These are phyloP conservation scores for Sodiomyces alkalinus DNA, from an alignment of 2,329 filamentous ascomycete species.

Conservation along the genomic window DNA sequence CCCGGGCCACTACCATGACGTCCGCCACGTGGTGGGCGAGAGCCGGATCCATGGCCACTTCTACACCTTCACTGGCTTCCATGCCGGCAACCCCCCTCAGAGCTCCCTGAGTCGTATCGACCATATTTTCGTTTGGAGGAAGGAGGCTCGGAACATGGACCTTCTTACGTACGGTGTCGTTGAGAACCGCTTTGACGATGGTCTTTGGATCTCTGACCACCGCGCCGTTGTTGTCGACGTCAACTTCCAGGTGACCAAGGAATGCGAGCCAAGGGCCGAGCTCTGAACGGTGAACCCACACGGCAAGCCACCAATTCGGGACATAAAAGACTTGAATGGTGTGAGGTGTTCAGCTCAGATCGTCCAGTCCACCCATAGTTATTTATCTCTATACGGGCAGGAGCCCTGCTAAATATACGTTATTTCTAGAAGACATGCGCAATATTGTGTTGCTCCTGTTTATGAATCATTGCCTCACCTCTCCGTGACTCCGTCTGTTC, in stretches of 20 bases:
- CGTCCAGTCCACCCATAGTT: too few species aligned
- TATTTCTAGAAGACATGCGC: too few species aligned
- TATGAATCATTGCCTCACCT: not conserved
- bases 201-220: conserved; percentile 17
- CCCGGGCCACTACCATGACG: conserved; percentile 11
- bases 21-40: conserved; percentile 10
- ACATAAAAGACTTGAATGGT: too few species aligned
- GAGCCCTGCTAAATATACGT: too few species aligned
- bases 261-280: too few species aligned
- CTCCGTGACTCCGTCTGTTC: too few species aligned
- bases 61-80: conserved; percentile 17
- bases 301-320: too few species aligned
- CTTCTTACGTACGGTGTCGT: conserved; percentile 13
- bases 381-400: too few species aligned
- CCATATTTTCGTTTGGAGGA: conserved; percentile 16
- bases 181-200: conserved; percentile 12
- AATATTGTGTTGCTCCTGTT: too few species aligned
- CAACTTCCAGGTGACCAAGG: conserved; percentile 3
- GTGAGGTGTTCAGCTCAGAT: too few species aligned
- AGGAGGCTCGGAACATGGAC: conserved; percentile 6
- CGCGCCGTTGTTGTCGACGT: conserved; percentile 16
- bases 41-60: conserved; percentile 11
- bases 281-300: too few species aligned
- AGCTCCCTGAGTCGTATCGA: conserved; percentile 14
- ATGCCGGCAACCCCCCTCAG: too few species aligned